Conservation (phyloP, 441 rosid genomes). For the Pelargonium cotyledonis region DNA sequence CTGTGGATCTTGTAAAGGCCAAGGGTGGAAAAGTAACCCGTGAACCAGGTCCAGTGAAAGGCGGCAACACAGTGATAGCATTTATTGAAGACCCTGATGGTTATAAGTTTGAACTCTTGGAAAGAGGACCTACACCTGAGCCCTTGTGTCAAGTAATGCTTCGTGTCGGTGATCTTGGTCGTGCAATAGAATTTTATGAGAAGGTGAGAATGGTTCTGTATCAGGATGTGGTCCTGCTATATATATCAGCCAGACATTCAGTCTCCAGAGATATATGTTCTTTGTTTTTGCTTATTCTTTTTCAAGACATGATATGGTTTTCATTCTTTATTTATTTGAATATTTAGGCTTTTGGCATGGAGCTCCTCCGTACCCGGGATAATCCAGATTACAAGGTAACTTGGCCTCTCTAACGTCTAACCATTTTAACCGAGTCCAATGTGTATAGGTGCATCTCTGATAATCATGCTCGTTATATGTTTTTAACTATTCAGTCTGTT, state of each 20-base stretch:
- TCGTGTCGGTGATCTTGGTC: conserved; percentile 93
- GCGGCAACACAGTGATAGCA: conserved; percentile 81
- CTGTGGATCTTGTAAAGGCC: conserved; percentile 75
- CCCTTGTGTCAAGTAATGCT: conserved; percentile 97
- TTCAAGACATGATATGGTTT: neutral
- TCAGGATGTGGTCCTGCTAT: no score
- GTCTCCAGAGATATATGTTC: neutral
- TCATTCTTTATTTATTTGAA: neutral
- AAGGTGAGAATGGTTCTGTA: conserved; percentile 40
- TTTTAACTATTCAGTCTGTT: no score
- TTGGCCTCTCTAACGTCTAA: conserved; percentile 3
- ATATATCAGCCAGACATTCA: neutral
- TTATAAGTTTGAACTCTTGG: conserved; percentile 86
- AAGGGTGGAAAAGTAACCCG: conserved; percentile 90
- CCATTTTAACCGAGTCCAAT: neutral
- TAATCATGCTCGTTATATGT: no score
- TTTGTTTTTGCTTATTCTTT: neutral
- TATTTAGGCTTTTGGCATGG: conserved; percentile 90
- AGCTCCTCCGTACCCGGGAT: conserved; percentile 77
- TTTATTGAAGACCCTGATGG: conserved; percentile 97
- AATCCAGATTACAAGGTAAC: conserved; percentile 84
- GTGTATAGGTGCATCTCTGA: neutral
- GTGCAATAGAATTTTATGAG: conserved; percentile 71
- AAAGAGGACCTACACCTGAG: conserved; percentile 86
- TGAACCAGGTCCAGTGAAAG: conserved; percentile 91